Base-by-base conservation (phyloP, 441 rosid genomes). In the Euphorbia schlechtendalii region DNA sequence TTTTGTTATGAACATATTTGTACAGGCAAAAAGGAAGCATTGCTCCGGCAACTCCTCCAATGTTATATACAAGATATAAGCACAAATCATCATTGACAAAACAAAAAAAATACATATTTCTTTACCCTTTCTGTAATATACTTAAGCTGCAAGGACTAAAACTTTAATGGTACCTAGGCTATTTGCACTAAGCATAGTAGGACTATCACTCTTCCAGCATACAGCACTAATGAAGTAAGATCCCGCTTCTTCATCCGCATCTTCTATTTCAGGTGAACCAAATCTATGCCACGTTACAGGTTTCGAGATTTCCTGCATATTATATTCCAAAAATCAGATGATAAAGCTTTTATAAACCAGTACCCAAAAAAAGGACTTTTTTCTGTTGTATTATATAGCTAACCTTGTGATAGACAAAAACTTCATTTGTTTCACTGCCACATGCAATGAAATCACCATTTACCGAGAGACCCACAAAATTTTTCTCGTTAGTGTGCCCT, bases 81-180 rank as follows among this genome's bases (percentile, higher is more conserved):
- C 34, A n/a, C 34, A 32, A 32, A 32, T 32, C 34, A 32, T 32
- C 6, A 32, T 32, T 32, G 34, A 32, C 34, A 32, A 32, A 3
- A 32, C 34, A 32, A 32, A 32, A 32, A 32, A 3, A 32, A 32
- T 32, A 32, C 3, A 32, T 32, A 2, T 32, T 3, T 9, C n/a
- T 13, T 43, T n/a, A 25, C 18, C 11, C 51, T 9, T 46, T 24
- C 6, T 52, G 20, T 52, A 4, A 43, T 20, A n/a, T n/a, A 22
- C 36, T 87, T 79, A 93, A 12, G 94, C 86, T 18, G 98, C 95
- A 22, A 95, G 95, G 63, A 88, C 89, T 22, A 92, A 77, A 14
- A 89, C 98, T 79, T 92, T 92, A 54, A 92, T 89, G 9, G 96
- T 95, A 65, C 99, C 99, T 79, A 88, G 98, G 79, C 99, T 95